Percentiles rank a stretch among this genome's conserved stretches.
phyloP scores from a whole-genome alignment of 768 basidiomycete species.

The Leccinum arenicola region DNA sequence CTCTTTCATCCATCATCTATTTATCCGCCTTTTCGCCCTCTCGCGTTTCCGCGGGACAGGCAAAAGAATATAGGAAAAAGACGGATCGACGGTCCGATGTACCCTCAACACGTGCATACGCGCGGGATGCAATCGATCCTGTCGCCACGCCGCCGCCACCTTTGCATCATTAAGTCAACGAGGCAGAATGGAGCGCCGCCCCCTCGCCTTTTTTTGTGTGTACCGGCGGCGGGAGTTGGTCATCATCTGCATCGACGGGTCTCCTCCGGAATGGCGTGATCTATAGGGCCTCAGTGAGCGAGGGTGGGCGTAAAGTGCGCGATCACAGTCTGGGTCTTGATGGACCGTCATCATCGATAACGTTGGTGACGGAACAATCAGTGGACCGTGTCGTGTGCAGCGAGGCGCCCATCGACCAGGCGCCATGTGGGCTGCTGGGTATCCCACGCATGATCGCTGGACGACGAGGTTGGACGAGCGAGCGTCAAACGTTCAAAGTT shows the following conservation, averaged over 20 bases:
- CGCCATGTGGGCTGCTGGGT: no score
- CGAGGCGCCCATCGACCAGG: neutral
- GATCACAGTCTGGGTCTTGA: neutral
- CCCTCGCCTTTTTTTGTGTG: neutral
- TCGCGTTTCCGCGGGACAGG: neutral
- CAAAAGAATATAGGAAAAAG: neutral
- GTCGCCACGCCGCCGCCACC: neutral
- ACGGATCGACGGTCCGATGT: neutral
- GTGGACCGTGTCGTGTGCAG: neutral
- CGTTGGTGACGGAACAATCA: neutral
- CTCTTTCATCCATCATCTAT: neutral
- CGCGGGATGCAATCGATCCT: neutral
- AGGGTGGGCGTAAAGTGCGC: neutral
- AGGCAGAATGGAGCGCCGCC: neutral
- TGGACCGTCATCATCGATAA: neutral
- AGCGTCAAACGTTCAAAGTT: neutral
- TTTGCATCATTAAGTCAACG: neutral
- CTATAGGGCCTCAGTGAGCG: neutral
- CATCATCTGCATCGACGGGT: neutral
- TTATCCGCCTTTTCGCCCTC: neutral
- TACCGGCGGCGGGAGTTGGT: neutral
- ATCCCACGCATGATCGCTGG: neutral
- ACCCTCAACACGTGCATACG: neutral
- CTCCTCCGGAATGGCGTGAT: neutral
- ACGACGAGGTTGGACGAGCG: neutral